A percentile compares a stretch with the other conserved stretches of the same genome.
phyloP scores from a whole-genome alignment of 768 basidiomycete genomes.

The Agrocybe chaxingu region DNA sequence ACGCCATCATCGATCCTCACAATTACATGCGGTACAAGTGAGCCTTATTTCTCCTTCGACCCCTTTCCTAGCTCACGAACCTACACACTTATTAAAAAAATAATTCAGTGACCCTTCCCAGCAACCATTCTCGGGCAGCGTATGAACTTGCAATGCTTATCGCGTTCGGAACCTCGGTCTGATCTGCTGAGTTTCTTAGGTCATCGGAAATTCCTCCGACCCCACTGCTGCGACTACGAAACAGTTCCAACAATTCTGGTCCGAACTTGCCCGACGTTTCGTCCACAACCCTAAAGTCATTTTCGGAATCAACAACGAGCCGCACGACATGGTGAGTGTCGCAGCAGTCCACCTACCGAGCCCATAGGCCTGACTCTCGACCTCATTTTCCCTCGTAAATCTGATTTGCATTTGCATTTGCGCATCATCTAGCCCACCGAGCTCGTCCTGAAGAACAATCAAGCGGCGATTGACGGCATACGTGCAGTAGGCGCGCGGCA shows the following conservation, averaged over 20 bases:
- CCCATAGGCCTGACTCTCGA: not conserved
- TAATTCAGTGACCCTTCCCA: slow-evolving; percentile 35
- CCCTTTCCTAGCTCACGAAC: not conserved
- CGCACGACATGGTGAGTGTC: slow-evolving; percentile 37
- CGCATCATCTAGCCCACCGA: slow-evolving; percentile 29
- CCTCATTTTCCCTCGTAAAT: not conserved
- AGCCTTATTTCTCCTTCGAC: slow-evolving; percentile 2
- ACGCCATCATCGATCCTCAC: slow-evolving; percentile 42
- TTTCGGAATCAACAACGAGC: slow-evolving; percentile 48
- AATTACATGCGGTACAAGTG: slow-evolving; percentile 51
- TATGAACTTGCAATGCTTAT: slow-evolving; percentile 14
- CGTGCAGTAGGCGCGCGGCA: slow-evolving; percentile 36
- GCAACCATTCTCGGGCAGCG: slow-evolving; percentile 42
- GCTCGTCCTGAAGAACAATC: slow-evolving; percentile 38
- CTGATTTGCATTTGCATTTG: not conserved
- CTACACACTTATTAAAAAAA: not conserved
- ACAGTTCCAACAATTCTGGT: slow-evolving; percentile 42
- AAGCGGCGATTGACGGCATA: slow-evolving; percentile 42
- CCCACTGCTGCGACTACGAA: slow-evolving; percentile 39
- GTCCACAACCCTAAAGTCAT: slow-evolving; percentile 36
- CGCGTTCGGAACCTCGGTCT: not conserved
- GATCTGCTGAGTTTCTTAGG: slow-evolving; percentile 19
- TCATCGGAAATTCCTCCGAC: slow-evolving; percentile 42
- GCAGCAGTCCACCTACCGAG: not conserved
- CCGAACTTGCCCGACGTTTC: slow-evolving; percentile 39